A percentile compares a stretch with the other conserved stretches of the same genome.
Conservation (phyloP, 805 yeast species). For the Barnettozyma sucrosica region DNA sequence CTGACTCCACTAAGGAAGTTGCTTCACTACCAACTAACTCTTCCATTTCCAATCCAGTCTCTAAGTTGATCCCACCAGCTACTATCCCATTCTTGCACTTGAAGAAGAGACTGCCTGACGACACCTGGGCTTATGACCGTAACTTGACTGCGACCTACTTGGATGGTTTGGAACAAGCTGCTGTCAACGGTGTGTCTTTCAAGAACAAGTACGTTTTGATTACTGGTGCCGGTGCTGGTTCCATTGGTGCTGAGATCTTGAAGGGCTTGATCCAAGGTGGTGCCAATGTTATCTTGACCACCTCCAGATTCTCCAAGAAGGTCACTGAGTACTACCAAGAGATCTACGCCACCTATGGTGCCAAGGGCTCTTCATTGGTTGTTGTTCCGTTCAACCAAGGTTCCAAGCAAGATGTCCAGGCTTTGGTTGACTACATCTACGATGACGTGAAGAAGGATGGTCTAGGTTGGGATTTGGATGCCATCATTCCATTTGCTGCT, state of each 20-base stretch:
- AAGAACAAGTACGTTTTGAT: constrained; percentile 82
- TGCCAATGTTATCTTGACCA: constrained; percentile 94
- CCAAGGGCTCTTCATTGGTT: constrained; percentile 83
- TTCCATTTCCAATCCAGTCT: constrained; percentile 65
- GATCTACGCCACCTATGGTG: constrained; percentile 88
- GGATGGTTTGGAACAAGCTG: constrained; percentile 89
- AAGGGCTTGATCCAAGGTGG: constrained; percentile 97
- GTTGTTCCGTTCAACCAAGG: constrained; percentile 99
- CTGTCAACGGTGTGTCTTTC: constrained; percentile 89
- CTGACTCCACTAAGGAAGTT: constrained; percentile 66
- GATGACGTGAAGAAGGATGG: constrained; percentile 80
- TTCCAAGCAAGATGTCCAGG: constrained; percentile 87
- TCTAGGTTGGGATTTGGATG: constrained; percentile 97
- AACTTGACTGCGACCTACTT: constrained; percentile 70
- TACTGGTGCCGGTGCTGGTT: constrained; percentile 99
- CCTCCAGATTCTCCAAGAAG: constrained; percentile 89
- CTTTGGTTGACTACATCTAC: constrained; percentile 80
- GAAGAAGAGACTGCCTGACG: constrained; percentile 66
- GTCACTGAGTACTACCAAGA: constrained; percentile 95
- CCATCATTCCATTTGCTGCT: constrained; percentile 95
- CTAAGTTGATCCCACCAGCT: constrained; percentile 67
- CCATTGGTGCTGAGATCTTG: constrained; percentile 95
- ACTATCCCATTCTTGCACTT: constrained; percentile 94
- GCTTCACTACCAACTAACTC: constrained; percentile 76
- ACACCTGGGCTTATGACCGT: constrained; percentile 82